Evolutionary conservation across 2,329 filamentous ascomycete genomes (phyloP).

Genomic region (Orbilia javanica): DNA sequence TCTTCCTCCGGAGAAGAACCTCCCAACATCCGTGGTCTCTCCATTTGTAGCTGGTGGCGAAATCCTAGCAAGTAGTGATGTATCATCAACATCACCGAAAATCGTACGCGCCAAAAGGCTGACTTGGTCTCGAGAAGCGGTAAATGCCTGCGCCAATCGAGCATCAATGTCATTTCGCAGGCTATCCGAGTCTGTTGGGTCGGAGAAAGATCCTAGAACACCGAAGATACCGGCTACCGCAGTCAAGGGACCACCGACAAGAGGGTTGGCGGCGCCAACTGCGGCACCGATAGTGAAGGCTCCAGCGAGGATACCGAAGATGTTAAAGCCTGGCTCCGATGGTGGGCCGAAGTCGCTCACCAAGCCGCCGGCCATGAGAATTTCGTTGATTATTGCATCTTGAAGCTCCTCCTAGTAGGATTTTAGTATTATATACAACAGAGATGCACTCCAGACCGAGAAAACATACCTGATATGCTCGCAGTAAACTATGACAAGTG

Average conservation of each 20-base stretch:
- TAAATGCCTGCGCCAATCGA: conserved; percentile 31
- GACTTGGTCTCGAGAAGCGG: conserved; percentile 22
- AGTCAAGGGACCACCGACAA: conserved; percentile 17
- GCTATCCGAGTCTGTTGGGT: conserved; percentile 9
- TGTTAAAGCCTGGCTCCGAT: conserved; percentile 11
- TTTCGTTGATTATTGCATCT: conserved; percentile 36
- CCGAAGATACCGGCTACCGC: conserved; percentile 23
- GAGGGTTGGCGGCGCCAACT: conserved; percentile 6
- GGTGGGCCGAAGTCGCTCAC: conserved; percentile 33
- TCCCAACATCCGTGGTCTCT: conserved; percentile 33
- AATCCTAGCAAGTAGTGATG: conserved; percentile 23
- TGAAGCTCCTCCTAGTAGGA: conserved; percentile 27
- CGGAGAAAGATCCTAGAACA: conserved; percentile 18
- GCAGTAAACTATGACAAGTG: conserved; percentile 20
- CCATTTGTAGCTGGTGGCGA: background rate
- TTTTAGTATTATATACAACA: conserved; percentile 1
- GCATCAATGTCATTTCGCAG: conserved; percentile 36
- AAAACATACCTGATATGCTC: conserved; percentile 28
- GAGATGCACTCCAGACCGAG: too few species aligned
- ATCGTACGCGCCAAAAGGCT: conserved; percentile 7
- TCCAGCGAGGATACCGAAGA: conserved; percentile 33
- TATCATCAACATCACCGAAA: conserved; percentile 25
- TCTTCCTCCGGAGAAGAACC: conserved; percentile 36
- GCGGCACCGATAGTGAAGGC: conserved; percentile 31
- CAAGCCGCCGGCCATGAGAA: conserved; percentile 14